Percentiles rank a stretch among this genome's conserved stretches.
phyloP scores from a whole-genome alignment of 345 rosid genomes.

The Cardiospermum halicacabum region DNA sequence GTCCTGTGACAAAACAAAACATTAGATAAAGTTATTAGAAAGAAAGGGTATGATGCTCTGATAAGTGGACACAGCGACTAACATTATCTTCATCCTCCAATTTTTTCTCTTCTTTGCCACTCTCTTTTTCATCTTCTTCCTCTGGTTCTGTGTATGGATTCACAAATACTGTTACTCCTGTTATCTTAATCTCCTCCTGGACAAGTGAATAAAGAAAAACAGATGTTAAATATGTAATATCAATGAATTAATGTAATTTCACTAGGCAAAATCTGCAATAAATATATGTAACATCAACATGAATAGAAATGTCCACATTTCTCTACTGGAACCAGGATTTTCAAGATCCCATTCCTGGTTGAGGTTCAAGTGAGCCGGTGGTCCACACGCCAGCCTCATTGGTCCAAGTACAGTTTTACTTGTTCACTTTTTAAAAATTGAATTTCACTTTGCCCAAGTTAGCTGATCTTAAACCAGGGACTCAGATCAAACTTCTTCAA shows the following conservation, averaged over 20 bases:
- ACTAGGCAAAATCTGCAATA: background rate
- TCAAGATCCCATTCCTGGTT: no score
- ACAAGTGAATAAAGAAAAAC: conserved; percentile 13
- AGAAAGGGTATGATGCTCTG: background rate
- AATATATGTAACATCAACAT: background rate
- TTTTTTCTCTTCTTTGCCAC: conserved; percentile 46
- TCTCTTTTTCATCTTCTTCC: conserved; percentile 72
- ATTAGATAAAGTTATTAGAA: background rate
- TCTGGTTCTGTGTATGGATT: conserved; percentile 82
- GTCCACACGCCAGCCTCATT: no score
- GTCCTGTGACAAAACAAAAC: conserved; percentile 41
- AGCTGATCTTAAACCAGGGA: no score
- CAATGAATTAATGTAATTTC: background rate
- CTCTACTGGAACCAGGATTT: no score
- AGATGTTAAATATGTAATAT: conserved; percentile 6
- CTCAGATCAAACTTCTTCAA: no score
- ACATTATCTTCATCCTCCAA: conserved; percentile 61
- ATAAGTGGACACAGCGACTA: conserved; percentile 7
- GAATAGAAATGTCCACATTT: no score
- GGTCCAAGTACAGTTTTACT: no score
- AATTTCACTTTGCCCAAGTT: no score
- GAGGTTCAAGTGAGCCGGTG: no score
- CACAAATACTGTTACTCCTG: conserved; percentile 62
- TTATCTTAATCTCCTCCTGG: conserved; percentile 91
- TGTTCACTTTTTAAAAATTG: no score